These are phyloP conservation scores for Fusarium albosuccineum DNA, from an alignment of 2,329 filamentous ascomycete genomes.

Conservation along the genomic window DNA sequence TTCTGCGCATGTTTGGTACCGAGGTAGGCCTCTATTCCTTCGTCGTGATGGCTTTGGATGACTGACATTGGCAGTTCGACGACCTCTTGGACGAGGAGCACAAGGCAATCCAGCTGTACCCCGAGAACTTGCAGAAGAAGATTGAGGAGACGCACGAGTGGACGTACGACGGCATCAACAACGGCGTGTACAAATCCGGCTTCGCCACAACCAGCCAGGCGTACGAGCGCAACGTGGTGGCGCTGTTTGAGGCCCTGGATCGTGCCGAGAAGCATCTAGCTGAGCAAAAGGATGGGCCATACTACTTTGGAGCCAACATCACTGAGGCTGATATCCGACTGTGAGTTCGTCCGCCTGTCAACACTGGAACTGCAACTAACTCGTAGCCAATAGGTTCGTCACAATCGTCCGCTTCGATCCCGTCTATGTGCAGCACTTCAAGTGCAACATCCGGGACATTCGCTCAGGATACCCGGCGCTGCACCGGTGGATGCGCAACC, in stretches of 20 bases:
- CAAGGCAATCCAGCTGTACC: slow-evolving; percentile 75
- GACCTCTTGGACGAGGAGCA: slow-evolving; percentile 72
- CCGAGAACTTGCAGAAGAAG: slow-evolving; percentile 68
- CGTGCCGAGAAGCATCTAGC: slow-evolving; percentile 78
- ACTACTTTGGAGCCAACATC: slow-evolving; percentile 79
- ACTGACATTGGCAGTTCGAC: slow-evolving; percentile 71
- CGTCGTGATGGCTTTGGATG: neutral
- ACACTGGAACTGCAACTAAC: neutral
- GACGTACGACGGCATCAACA: slow-evolving; percentile 82
- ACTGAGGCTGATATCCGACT: slow-evolving; percentile 88
- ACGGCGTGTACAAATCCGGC: slow-evolving; percentile 80
- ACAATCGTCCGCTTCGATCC: slow-evolving; percentile 81
- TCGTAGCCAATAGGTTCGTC: slow-evolving; percentile 61
- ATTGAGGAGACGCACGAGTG: slow-evolving; percentile 86
- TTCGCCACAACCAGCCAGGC: slow-evolving; percentile 88
- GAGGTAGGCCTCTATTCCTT: slow-evolving; percentile 64
- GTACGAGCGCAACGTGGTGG: slow-evolving; percentile 79
- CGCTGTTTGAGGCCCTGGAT: slow-evolving; percentile 83
- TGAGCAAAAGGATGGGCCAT: slow-evolving; percentile 66
- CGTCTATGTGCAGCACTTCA: slow-evolving; percentile 90
- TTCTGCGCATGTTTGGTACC: slow-evolving; percentile 88
- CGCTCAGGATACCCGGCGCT: slow-evolving; percentile 84
- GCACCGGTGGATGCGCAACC: slow-evolving; percentile 82
- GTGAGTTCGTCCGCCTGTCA: slow-evolving; percentile 50
- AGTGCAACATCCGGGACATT: slow-evolving; percentile 88